These are phyloP conservation scores for Uronychia binucleata DNA, from an alignment of 73 alveolate genomes.

Conservation along the genomic window DNA sequence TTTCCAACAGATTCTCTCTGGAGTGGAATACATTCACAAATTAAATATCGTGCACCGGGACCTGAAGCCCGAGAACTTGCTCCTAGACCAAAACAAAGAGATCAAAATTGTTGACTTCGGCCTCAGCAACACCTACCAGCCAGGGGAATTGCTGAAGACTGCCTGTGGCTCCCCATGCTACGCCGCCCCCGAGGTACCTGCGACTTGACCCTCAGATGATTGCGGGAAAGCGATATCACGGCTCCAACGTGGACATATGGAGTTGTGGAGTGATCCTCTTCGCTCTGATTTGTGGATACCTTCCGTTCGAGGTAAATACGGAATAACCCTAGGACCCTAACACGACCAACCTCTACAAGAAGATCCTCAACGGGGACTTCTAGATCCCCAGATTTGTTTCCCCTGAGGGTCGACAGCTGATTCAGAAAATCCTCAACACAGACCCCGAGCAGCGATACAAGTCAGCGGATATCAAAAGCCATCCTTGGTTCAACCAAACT, in stretches of 20 bases:
- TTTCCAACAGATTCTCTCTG: slow-evolving; percentile 54
- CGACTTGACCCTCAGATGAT: slow-evolving; percentile 61
- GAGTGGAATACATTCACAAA: slow-evolving; percentile 56
- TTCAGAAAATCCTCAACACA: slow-evolving; percentile 69
- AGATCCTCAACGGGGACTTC: slow-evolving; percentile 84
- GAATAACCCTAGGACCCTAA: slow-evolving; percentile 61
- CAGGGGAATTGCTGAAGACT: background rate
- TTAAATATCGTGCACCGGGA: slow-evolving; percentile 56
- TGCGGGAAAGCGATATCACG: slow-evolving; percentile 6
- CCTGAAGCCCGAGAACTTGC: slow-evolving; percentile 58
- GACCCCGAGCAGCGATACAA: slow-evolving; percentile 84
- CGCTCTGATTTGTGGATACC: slow-evolving; percentile 8
- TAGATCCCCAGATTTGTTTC: slow-evolving; percentile 80
- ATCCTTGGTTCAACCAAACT: slow-evolving; percentile 83
- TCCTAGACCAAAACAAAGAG: slow-evolving; percentile 40
- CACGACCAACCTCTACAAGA: slow-evolving; percentile 77
- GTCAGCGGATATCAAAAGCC: slow-evolving; percentile 76
- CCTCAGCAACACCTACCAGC: slow-evolving; percentile 13
- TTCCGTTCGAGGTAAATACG: slow-evolving; percentile 8
- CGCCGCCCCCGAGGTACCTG: slow-evolving; percentile 34
- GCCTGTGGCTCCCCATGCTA: slow-evolving; percentile 22
- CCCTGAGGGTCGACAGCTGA: slow-evolving; percentile 81
- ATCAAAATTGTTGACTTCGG: slow-evolving; percentile 47
- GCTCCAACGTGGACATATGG: slow-evolving; percentile 32
- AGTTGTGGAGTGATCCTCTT: slow-evolving; percentile 38